A percentile compares a stretch with the other conserved stretches of the same genome.
Evolutionary conservation across 805 yeast genomes (phyloP).

Genomic region (Lipomyces spencermartinsiae): DNA sequence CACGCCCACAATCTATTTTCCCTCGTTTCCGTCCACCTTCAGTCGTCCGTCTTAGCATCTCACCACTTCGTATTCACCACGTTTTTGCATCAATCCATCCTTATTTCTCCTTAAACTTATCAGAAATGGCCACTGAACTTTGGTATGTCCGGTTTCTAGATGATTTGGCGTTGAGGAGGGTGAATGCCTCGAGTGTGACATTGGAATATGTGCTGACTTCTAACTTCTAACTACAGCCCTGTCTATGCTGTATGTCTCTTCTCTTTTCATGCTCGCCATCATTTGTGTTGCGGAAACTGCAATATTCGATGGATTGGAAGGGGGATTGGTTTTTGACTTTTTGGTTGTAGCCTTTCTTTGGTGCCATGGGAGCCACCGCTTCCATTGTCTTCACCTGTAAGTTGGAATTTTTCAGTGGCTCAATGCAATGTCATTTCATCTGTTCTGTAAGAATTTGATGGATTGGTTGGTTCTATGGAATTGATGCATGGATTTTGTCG

Average conservation of each 20-base stretch:
- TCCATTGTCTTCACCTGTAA: constrained; percentile 95
- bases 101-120: constrained; percentile 12
- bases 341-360: constrained; percentile 83
- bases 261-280: constrained; percentile 6
- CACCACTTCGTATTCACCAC: constrained; percentile 15
- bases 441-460: neutral
- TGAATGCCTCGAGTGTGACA: neutral
- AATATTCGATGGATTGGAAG: neutral
- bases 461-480: neutral
- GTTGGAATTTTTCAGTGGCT: constrained; percentile 11
- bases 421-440: no score
- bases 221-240: constrained; percentile 55
- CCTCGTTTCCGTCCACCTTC: constrained; percentile 17
- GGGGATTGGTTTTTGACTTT: constrained; percentile 1
- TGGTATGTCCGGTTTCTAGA: constrained; percentile 58
- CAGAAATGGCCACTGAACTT: constrained; percentile 67
- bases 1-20: constrained; percentile 27
- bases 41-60: constrained; percentile 7
- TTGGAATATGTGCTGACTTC: constrained; percentile 19
- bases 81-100: constrained; percentile 12
- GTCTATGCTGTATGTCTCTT: constrained; percentile 66
- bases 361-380: constrained; percentile 99
- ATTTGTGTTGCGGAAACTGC: neutral
- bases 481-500: neutral
- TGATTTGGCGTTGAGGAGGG: neutral